A percentile compares a stretch with the other conserved stretches of the same genome.
phyloP scores from a whole-genome alignment of 2,329 filamentous ascomycete species.

The Colletotrichum aenigma region DNA sequence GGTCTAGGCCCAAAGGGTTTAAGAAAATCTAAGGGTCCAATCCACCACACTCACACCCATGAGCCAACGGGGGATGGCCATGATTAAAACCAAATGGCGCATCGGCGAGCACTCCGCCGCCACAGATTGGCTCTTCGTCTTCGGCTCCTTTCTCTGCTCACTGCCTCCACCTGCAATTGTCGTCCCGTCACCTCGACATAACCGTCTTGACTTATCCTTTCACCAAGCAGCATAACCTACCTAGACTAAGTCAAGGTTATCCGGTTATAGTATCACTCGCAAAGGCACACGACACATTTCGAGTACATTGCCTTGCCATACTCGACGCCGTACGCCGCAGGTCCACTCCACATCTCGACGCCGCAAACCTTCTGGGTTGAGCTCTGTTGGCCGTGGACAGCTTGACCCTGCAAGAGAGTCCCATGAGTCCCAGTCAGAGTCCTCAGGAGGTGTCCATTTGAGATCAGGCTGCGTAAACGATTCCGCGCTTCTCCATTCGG shows the following conservation, averaged over 20 bases:
- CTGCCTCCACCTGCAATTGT: background rate
- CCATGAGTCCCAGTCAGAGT: background rate
- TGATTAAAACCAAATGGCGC: background rate
- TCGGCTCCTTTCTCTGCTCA: background rate
- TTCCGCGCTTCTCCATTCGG: background rate
- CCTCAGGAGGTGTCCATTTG: background rate
- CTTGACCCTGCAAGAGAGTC: background rate
- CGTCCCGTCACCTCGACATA: background rate
- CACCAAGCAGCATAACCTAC: background rate
- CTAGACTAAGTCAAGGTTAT: background rate
- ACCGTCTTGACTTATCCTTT: background rate
- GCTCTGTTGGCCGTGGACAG: background rate
- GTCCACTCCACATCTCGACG: background rate
- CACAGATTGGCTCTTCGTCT: background rate
- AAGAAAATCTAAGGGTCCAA: slow-evolving; percentile 15
- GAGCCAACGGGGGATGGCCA: background rate
- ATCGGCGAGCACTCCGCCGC: background rate
- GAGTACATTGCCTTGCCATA: background rate
- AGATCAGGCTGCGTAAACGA: background rate
- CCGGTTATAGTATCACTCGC: background rate
- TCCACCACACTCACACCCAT: background rate
- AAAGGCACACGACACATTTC: background rate
- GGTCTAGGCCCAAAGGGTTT: background rate
- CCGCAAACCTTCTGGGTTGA: slow-evolving; percentile 9
- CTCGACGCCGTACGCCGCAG: background rate